These are phyloP conservation scores for Carallia brachiata DNA, from an alignment of 345 rosid genomes.

Conservation along the genomic window DNA sequence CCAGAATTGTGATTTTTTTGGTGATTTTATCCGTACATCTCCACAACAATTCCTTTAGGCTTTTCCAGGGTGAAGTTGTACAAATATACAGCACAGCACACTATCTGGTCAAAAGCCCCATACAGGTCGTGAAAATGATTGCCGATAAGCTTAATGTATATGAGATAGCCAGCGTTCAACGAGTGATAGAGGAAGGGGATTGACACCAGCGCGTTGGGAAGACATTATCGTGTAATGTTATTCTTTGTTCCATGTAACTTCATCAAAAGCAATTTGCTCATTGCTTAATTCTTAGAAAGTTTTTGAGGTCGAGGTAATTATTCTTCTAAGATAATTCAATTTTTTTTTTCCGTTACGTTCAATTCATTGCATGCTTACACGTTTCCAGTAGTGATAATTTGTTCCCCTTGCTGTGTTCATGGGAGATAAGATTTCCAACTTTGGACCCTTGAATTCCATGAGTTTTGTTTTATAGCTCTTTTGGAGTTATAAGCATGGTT, in stretches of 20 bases:
- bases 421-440: no score
- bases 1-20: slow-evolving; percentile 7
- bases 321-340: no score
- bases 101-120: slow-evolving; percentile 29
- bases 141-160: slow-evolving; percentile 30
- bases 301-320: background rate
- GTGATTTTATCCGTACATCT: slow-evolving; percentile 21
- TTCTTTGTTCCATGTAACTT: no score
- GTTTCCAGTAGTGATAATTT: no score
- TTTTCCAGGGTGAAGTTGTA: slow-evolving; percentile 69
- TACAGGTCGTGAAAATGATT: slow-evolving; percentile 37
- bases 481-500: no score
- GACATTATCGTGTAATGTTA: slow-evolving; percentile 1
- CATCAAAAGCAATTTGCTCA: background rate
- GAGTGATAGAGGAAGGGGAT: slow-evolving; percentile 13
- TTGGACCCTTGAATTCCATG: no score
- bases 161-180: slow-evolving; percentile 11
- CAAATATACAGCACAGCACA: slow-evolving; percentile 52
- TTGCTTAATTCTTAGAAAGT: slow-evolving; percentile 30
- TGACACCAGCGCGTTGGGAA: slow-evolving; percentile 54
- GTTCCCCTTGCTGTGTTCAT: no score
- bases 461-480: no score
- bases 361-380: no score
- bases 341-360: no score
- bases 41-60: slow-evolving; percentile 31